Evolutionary conservation across 805 yeast genomes (phyloP).

Genomic region (Jamesozyma piceae): DNA sequence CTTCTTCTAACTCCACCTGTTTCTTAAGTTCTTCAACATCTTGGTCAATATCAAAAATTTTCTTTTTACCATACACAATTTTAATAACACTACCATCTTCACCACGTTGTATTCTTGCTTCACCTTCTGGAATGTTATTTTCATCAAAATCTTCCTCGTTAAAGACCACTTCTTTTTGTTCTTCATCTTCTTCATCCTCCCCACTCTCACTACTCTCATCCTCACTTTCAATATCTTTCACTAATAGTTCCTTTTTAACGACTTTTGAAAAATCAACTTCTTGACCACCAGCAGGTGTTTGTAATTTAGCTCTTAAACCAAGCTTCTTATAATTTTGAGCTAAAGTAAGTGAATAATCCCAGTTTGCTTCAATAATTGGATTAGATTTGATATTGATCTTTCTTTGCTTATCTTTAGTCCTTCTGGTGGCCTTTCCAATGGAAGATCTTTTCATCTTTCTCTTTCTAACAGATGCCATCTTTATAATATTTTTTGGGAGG

Average conservation of each 20-base stretch:
- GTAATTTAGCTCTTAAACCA: conserved; percentile 64
- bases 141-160: conserved; percentile 29
- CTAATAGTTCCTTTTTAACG: conserved; percentile 31
- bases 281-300: conserved; percentile 69
- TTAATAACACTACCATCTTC: conserved; percentile 54
- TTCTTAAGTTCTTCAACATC: conserved; percentile 25
- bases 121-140: conserved; percentile 61
- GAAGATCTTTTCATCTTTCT: conserved; percentile 75
- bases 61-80: conserved; percentile 64
- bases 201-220: conserved; percentile 34
- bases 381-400: conserved; percentile 58
- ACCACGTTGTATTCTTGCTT: conserved; percentile 68
- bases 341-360: conserved; percentile 79
- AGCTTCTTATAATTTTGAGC: conserved; percentile 77
- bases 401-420: conserved; percentile 60
- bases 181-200: conserved; percentile 10
- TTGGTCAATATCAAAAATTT: conserved; percentile 27
- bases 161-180: conserved; percentile 7
- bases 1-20: conserved; percentile 17
- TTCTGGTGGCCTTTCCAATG: conserved; percentile 59
- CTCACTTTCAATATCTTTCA: conserved; percentile 21
- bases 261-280: conserved; percentile 46
- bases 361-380: conserved; percentile 76
- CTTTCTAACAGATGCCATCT: conserved; percentile 68
- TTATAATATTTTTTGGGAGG: not conserved